Base-by-base conservation (phyloP, 805 yeast species). In the Candida sithepensis region DNA sequence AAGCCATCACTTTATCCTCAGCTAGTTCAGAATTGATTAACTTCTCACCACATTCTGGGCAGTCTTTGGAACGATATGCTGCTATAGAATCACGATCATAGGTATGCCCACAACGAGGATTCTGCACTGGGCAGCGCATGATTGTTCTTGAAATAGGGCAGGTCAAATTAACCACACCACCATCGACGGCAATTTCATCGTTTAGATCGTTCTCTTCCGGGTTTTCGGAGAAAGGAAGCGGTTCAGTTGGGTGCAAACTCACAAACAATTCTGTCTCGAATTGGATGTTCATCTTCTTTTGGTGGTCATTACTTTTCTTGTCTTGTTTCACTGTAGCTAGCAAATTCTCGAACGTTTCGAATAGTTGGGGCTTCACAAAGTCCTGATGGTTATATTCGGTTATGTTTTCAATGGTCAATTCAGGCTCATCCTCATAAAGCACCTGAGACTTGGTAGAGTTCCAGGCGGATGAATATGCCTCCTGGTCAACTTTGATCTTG, bases 81-180 rank as follows among this genome's bases (percentile, higher is more conserved):
- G 52, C 41, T 1, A 85, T 67, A 19, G 78, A 72, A 3, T 57
- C 65, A 44, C 67, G 64, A 54, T 85, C 91, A 58, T 74, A 85
- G 0, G 79, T 77, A 65, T 87, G 95, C 0, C 71, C 69, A 64
- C 95, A 87, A 26, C 59, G 64, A 22, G 56, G 64, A 2, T 84
- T 78, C n/a, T 68, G 74, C 56, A 78, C 69, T 0, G 95, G 94
- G 3, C 65, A 66, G 20, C 63, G 68, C 61, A 78, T 84, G 39
- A 69, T 61, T 44, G 73, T 69, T 48, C 76, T 59, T 0, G 90
- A 78, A 13, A 86, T 70, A 0, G 92, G 92, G 60, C 91, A 89
- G 22, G 70, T 74, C 48, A 87, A 60, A 41, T 82, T 80, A n/a
- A 87, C 69, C 33, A 68, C 77, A 34, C 94, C 94, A 47, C 94